Conservation (phyloP, 2,329 filamentous ascomycete species). For the Periconia macrospinosa region DNA sequence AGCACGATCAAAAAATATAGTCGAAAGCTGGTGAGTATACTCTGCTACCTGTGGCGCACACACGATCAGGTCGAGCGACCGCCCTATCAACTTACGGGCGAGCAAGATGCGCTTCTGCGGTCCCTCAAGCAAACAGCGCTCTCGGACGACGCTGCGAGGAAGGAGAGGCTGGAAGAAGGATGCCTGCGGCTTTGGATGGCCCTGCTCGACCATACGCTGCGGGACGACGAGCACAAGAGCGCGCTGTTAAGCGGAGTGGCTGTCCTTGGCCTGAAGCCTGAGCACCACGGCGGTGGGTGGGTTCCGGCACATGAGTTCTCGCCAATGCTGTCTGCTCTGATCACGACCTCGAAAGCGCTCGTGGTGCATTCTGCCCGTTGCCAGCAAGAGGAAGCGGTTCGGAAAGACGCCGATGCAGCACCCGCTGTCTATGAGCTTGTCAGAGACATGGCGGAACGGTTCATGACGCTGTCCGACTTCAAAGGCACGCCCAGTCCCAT, state of each 20-base stretch:
- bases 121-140: no score
- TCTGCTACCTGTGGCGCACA: background rate
- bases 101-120: no score
- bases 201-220: background rate
- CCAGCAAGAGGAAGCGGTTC: no score
- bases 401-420: background rate
- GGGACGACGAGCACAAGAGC: background rate
- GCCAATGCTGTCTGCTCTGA: conserved; percentile 1
- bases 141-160: no score
- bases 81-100: no score
- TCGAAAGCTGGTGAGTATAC: background rate
- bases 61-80: no score
- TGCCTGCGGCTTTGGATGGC: background rate
- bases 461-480: conserved; percentile 1
- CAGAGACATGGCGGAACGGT: conserved; percentile 1
- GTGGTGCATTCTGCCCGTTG: background rate
- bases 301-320: background rate
- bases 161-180: no score
- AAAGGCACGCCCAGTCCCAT: conserved; percentile 1
- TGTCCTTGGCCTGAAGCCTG: background rate
- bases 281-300: background rate
- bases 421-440: background rate
- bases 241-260: background rate
- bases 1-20: background rate
- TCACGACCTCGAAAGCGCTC: conserved; percentile 1